Base-by-base conservation (phyloP, 2,329 filamentous ascomycete genomes). In the Epicoccum sorghinum region DNA sequence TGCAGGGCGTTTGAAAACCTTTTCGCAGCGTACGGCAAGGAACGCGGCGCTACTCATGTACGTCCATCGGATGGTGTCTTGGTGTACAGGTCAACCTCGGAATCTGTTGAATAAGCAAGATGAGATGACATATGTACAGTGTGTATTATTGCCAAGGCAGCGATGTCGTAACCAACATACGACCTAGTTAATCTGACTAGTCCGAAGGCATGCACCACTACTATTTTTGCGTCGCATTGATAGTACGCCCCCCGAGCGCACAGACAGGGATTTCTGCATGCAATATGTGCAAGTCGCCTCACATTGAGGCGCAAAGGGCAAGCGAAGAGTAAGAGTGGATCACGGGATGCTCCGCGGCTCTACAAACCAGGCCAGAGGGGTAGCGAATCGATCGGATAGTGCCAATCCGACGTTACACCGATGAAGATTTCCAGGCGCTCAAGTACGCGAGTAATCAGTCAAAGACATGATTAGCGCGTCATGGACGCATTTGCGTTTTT, bases 401-500 rank as follows among this genome's bases (percentile, higher is more conserved):
- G 2, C 8, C 29, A 12, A 32, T 42, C 53, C 47, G 53, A 47
- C 30, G 53, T 56, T 52, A 56, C 53, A 56, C 53, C 47, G 53
- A 56, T 47, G 41, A 36, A 38, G 23, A 51, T 47, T 35, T 43
- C 47, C 47, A 47, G 42, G 29, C 47, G 42, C 38, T 47, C 10
- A 13, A 55, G 29, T 33, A 48, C 37, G 47, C 57, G 54, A 55
- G 57, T 57, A 55, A 44, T n/a, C 55, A 42, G 14, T 25, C 47
- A 52, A 44, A 57, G 40, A 35, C 33, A 32, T 49, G 45, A 60
- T 54, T 40, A 55, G 53, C 52, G 62, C 63, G 61, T 67, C 62
- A 66, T 66, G 62, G 65, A 67, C 52, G 58, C 52, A 52, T 50
- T 49, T 43, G 52, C 50, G 42, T 37, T 33, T 46, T n/a, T 46